Base-by-base conservation (phyloP, 306 rosid genomes). In the Dryas octopetala region DNA sequence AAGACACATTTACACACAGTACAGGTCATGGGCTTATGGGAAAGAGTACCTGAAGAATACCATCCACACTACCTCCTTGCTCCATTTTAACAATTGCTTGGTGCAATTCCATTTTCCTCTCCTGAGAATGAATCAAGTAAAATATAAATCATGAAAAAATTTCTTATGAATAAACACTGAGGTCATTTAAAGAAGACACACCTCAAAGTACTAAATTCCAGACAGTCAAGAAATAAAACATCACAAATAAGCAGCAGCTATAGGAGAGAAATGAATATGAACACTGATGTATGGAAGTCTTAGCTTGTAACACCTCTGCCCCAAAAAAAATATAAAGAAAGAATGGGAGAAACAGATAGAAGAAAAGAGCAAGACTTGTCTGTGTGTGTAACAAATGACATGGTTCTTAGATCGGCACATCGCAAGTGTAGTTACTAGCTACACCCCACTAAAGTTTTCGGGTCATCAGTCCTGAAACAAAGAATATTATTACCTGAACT, bases 41-140 rank as follows among this genome's bases (percentile, higher is more conserved):
- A 58, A 45, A 76, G 61, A 75, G 59, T 71, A 94, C 98, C 97
- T 94, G 98, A 87, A 94, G 98, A 76, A 93, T 93, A 80, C 98
- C 98, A 82, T 94, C 97, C 4, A 91, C 88, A 77, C 98, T 94
- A 76, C 98, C 98, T 83, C 98, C 98, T 79, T 91, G 97, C 57
- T 85, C 95, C 86, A 94, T 91, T 85, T 87, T 90, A 80, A 88
- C 80, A 71, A 94, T 90, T 78, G 98, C 98, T 79, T 94, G 98
- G 79, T 91, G 91, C 88, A 91, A 78, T 83, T 94, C 98, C 65
- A 47, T 76, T 73, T 90, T 94, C 83, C 97, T 94, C 84, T 81
- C 97, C 97, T 91, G 84, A 66, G 69, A 66, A 74, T 19, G 61
- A 53, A 80, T 26, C n/a, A 52, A 50, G 46, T 7, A 55, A 66